Evolutionary conservation across 345 rosid genomes (phyloP), one percentile per base, ranked within the genome.

Genomic region (Turritis glabra): DNA sequence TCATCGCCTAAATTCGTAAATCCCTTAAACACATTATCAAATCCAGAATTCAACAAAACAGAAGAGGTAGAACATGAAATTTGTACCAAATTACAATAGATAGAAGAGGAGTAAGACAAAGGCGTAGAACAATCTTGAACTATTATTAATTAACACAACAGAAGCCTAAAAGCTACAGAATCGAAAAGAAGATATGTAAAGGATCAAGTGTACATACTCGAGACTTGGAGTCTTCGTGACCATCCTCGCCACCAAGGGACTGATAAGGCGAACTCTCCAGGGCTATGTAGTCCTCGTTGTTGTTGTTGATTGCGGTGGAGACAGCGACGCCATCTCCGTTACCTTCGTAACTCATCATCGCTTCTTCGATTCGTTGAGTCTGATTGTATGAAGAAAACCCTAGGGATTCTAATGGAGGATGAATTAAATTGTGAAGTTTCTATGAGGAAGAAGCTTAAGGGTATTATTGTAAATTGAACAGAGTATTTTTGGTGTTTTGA

Each of bases 261-360:
- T 71, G 52, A 33, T 48, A 8, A 11, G 73, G 63, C 25, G 77
- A 66, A 40, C 57, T 66, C 10, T 59, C 32, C 2, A 5, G 8
- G 32, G 77, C 51, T 41, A 27, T n/a, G 69, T 65, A 13, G 41
- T 65, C 56, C 14, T 77, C 71, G 76, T 10, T 33, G 13, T 9
- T 30, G 13, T 10, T 51, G 50, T 76, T 41, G 3, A 50, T 32
- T 0, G 35, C 60, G 17, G 43, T 41, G 19, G 62, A 11, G 56
- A 64, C 21, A 40, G 48, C 73, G 33, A 65, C 64, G 41, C 69
- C 26, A 41, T 71, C 77, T 58, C 81, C 73, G 33, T 77, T 72
- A 25, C 73, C 69, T 59, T 72, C 81, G 73, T 65, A 77, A 59
- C 63, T 77, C 81, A 72, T 77, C 63, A 19, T 55, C 27, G 64